These are phyloP conservation scores for Solanum hybrid DNA, from an alignment of 305 asterid genomes.

Conservation along the genomic window DNA sequence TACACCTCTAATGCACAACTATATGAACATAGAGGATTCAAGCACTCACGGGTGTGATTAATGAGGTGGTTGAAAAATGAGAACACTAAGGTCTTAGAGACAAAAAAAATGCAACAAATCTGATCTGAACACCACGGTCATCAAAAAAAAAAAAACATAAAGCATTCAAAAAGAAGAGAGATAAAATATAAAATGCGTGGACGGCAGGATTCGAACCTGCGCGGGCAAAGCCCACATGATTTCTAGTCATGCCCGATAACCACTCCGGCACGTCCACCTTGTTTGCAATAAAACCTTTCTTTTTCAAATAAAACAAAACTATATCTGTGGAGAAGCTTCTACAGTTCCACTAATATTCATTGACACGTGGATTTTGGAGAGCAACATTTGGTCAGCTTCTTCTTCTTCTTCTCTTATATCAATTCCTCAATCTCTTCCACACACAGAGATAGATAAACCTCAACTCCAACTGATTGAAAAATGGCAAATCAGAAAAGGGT, in stretches of 20 bases:
- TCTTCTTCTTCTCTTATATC: not conserved
- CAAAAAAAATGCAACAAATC: too few relatives aligned
- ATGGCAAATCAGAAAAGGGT: slow-evolving; percentile 65
- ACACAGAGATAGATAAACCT: not conserved
- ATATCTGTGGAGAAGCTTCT: not conserved
- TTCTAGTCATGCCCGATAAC: slow-evolving; percentile 99
- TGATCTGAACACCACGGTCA: not conserved
- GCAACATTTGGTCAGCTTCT: not conserved
- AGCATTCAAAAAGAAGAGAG: not conserved
- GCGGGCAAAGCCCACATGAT: slow-evolving; percentile 99
- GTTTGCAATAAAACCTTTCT: too few relatives aligned
- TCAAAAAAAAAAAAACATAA: too few relatives aligned
- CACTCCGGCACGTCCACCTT: slow-evolving; percentile 94
- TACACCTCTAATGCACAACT: not conserved
- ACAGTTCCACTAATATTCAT: not conserved
- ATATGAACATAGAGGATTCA: not conserved
- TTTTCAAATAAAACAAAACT: not conserved
- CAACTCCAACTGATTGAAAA: slow-evolving; percentile 1
- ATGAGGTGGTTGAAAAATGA: not conserved
- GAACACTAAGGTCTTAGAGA: not conserved
- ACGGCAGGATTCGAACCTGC: slow-evolving; percentile 99
- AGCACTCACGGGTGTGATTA: accelerated
- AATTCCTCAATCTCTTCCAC: slow-evolving; percentile 7
- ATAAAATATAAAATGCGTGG: not conserved
- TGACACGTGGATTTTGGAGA: not conserved